Base-by-base conservation (phyloP, 1,139 yeast species). In the Sugiyamaella xylanicola region DNA sequence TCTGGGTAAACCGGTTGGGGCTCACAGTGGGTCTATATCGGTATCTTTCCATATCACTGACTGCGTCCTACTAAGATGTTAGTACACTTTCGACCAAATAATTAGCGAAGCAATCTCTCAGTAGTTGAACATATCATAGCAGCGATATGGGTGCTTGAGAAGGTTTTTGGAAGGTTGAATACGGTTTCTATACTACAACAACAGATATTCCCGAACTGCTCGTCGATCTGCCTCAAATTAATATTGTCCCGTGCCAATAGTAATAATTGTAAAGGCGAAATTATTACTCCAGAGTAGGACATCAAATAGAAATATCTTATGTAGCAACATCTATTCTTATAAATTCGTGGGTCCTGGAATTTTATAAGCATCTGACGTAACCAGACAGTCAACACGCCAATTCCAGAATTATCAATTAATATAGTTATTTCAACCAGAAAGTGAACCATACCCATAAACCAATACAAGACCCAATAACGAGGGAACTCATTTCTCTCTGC, bases 211-310 rank as follows among this genome's bases (percentile, higher is more conserved):
- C 29, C 5, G 9, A 25, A 25, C 9, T 25, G 29, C 29, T 5
- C 8, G 9, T 5, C 5, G 9, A 5, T 9, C 9, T 5, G 3
- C 17, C 22, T 29, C 19, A 4, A 11, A 11, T 46, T 15, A 46
- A 36, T 46, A 3, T 46, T 29, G 50, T 46, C 50, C 50, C 21
- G 15, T 46, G 50, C 50, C 50, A 46, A 46, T 46, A 46, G 50
- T 11, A 46, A 27, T 15, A 36, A 3, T n/a, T 11, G 50, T 46
- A 11, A 22, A 15, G 9, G 1, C 21, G 15, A 8, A n/a, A 19
- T 22, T 36, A 46, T 36, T 46, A 21, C 50, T 46, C 50, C 50
- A 46, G 50, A 46, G 36, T 36, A 46, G 50, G 50, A 46, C 50
- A n/a, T n/a, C n/a, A 21, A 35, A 36, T 46, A 4, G 9, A 20